Percentiles rank a stretch among this genome's conserved stretches.
Conservation (phyloP, 2,329 filamentous ascomycete genomes). For the Aspergillus sojae region DNA sequence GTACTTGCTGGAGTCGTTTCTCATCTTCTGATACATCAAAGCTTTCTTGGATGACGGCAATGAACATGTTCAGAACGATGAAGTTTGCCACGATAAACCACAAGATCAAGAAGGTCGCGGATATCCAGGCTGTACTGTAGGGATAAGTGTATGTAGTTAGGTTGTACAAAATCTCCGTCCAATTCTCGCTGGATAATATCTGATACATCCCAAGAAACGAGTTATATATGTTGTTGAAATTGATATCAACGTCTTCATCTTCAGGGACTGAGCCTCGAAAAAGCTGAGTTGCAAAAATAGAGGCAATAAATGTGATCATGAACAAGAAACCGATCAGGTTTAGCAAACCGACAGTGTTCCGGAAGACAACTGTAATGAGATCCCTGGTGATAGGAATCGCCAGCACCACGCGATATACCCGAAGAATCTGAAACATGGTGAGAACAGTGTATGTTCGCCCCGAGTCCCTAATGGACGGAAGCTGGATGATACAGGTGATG, state of each 20-base stretch:
- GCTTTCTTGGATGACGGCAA: slow-evolving; percentile 99
- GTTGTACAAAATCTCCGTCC: slow-evolving; percentile 85
- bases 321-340: slow-evolving; percentile 98
- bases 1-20: slow-evolving; percentile 94
- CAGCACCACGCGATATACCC: slow-evolving; percentile 88
- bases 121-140: slow-evolving; percentile 84
- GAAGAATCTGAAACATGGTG: slow-evolving; percentile 87
- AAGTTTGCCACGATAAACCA: slow-evolving; percentile 97
- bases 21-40: slow-evolving; percentile 99
- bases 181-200: slow-evolving; percentile 92
- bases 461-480: slow-evolving; percentile 75
- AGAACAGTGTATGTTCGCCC: slow-evolving; percentile 81
- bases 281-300: slow-evolving; percentile 90
- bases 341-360: slow-evolving; percentile 86
- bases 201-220: slow-evolving; percentile 98
- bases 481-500: slow-evolving; percentile 79
- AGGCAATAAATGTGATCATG: slow-evolving; percentile 87
- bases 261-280: slow-evolving; percentile 82
- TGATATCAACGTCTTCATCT: slow-evolving; percentile 68
- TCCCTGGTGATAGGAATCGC: slow-evolving; percentile 85
- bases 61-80: slow-evolving; percentile 99
- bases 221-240: slow-evolving; percentile 91
- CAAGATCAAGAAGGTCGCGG: slow-evolving; percentile 83
- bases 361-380: slow-evolving; percentile 81
- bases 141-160: slow-evolving; percentile 69